Conservation (phyloP, 2,329 filamentous ascomycete genomes). For the Cercospora nicotianae region DNA sequence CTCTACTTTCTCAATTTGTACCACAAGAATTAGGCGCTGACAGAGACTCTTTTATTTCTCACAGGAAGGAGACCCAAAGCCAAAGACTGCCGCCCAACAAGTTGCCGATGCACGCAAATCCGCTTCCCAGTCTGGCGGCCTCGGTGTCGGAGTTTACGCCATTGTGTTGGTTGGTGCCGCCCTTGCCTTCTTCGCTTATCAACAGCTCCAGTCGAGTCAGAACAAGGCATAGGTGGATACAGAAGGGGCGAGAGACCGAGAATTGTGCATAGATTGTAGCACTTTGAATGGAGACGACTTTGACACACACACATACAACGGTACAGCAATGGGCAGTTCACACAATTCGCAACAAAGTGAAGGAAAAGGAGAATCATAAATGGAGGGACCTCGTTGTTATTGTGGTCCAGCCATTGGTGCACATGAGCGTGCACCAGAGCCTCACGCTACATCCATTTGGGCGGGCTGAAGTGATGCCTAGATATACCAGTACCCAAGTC, state of each 20-base stretch:
- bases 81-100: conserved; percentile 59
- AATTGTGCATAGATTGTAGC: background rate
- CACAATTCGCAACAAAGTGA: background rate
- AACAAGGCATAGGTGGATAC: conserved; percentile 32
- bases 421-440: conserved; percentile 3
- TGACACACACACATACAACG: background rate
- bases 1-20: too few relatives aligned
- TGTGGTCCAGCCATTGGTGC: background rate
- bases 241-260: background rate
- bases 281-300: background rate
- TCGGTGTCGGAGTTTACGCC: conserved; percentile 80
- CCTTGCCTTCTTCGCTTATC: conserved; percentile 77
- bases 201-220: conserved; percentile 70
- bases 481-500: conserved; percentile 3
- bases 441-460: conserved; percentile 2
- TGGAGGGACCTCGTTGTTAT: background rate
- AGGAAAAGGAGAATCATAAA: background rate
- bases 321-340: background rate
- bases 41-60: background rate
- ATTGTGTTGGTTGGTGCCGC: conserved; percentile 75
- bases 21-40: background rate
- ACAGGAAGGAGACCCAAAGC: conserved; percentile 75
- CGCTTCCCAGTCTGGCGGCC: conserved; percentile 46
- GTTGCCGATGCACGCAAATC: conserved; percentile 53
- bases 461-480: conserved; percentile 1